Percentiles rank a stretch among this genome's conserved stretches.
Conservation (phyloP, 345 rosid species). For the Salix brachista region DNA sequence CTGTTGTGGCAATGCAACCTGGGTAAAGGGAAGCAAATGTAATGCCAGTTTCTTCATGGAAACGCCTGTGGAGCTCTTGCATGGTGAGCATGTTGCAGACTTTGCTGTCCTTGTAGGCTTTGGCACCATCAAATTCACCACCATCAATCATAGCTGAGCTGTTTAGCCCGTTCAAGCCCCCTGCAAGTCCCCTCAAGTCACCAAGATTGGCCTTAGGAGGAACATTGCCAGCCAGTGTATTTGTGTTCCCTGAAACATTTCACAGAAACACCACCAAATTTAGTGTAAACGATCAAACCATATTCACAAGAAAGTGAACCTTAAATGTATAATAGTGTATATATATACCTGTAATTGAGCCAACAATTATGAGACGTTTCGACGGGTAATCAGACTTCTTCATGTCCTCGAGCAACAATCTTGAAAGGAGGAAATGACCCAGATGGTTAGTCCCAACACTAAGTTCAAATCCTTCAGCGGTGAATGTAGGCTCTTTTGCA, state of each 20-base stretch:
- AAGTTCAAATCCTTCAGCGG: slow-evolving; percentile 94
- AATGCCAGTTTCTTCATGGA: slow-evolving; percentile 79
- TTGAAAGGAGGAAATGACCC: slow-evolving; percentile 81
- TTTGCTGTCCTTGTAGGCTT: slow-evolving; percentile 98
- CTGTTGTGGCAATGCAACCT: slow-evolving; percentile 97
- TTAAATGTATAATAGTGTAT: not conserved
- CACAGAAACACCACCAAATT: slow-evolving; percentile 2
- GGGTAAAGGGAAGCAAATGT: slow-evolving; percentile 93
- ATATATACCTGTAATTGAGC: slow-evolving; percentile 87
- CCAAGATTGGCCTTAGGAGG: slow-evolving; percentile 97
- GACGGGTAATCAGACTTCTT: slow-evolving; percentile 81
- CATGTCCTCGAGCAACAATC: slow-evolving; percentile 77
- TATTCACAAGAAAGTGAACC: not conserved
- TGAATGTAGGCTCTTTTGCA: slow-evolving; percentile 79
- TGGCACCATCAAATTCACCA: slow-evolving; percentile 88
- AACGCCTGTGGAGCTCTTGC: slow-evolving; percentile 95
- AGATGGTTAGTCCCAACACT: slow-evolving; percentile 98
- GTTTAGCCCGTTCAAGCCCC: slow-evolving; percentile 70
- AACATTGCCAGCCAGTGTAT: slow-evolving; percentile 96
- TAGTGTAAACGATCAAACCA: not conserved
- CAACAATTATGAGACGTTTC: slow-evolving; percentile 84
- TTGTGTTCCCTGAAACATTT: slow-evolving; percentile 64
- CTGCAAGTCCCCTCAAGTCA: slow-evolving; percentile 82
- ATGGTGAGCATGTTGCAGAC: slow-evolving; percentile 95
- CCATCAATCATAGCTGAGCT: slow-evolving; percentile 92